Evolutionary conservation across 2,329 filamentous ascomycete genomes (phyloP).

Genomic region (Rhynchosporium graminicola): DNA sequence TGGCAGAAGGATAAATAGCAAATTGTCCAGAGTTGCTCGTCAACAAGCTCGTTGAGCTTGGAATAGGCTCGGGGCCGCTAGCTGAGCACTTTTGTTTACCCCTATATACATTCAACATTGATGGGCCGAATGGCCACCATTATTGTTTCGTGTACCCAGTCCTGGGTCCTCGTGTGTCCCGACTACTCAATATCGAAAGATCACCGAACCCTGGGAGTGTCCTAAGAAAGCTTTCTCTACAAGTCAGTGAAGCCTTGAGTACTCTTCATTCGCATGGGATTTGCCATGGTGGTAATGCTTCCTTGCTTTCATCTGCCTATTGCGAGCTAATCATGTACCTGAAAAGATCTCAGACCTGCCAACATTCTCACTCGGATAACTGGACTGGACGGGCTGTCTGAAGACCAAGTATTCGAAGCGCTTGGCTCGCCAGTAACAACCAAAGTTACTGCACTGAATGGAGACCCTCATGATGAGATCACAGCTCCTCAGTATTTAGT

Average conservation of each 20-base stretch:
- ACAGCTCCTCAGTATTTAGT: constrained; percentile 3
- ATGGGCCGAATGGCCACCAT: constrained; percentile 1
- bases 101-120: not conserved
- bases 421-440: not conserved
- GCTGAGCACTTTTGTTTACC: not conserved
- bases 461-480: not conserved
- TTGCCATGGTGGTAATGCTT: constrained; percentile 1
- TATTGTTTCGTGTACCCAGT: not conserved
- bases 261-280: constrained; percentile 1
- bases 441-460: not conserved
- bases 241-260: not conserved
- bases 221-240: not conserved
- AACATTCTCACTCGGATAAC: not conserved
- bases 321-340: not conserved
- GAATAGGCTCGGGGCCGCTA: not conserved
- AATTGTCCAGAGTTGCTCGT: not conserved
- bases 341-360: not conserved
- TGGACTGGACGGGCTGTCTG: not conserved
- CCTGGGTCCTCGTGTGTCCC: not conserved
- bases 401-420: not conserved
- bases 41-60: not conserved
- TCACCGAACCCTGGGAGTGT: not conserved
- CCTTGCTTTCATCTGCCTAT: not conserved
- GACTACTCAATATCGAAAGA: not conserved
- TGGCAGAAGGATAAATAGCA: not conserved